A percentile compares a stretch with the other conserved stretches of the same genome.
Evolutionary conservation across 352 stramenopile genomes (phyloP).

Genomic region (Aphanomyces euteiches): DNA sequence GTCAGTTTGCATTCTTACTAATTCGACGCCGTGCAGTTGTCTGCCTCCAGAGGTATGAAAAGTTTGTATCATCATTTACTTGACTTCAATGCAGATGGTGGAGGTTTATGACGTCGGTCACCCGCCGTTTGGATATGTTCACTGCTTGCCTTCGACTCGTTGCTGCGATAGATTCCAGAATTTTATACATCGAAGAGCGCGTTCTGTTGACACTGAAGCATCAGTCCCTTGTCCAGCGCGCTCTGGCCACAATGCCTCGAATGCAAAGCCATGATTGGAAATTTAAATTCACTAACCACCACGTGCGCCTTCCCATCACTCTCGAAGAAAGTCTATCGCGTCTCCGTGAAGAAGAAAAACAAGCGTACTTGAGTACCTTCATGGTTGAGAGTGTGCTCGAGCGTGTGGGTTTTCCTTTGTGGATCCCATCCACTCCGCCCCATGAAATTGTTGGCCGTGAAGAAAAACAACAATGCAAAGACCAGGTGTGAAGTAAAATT

Average conservation of each 20-base stretch:
- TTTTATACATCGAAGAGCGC: constrained; percentile 24
- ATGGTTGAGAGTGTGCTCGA: constrained; percentile 21
- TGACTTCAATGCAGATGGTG: constrained; percentile 14
- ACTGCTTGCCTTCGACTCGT: constrained; percentile 3
- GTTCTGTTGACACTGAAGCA: constrained; percentile 5
- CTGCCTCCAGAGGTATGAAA: constrained; percentile 21
- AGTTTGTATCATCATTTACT: no score
- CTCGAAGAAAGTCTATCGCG: constrained; percentile 29
- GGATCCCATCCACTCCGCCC: constrained; percentile 16
- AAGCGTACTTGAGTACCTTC: constrained; percentile 28
- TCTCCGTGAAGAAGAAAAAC: constrained; percentile 28
- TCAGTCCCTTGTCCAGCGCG: neutral
- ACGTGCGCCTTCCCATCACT: constrained; percentile 16
- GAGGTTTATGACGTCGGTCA: neutral
- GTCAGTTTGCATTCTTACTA: neutral
- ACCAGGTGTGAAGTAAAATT: constrained; percentile 5
- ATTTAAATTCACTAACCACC: constrained; percentile 21
- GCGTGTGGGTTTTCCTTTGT: constrained; percentile 22
- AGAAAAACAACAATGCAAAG: constrained; percentile 19
- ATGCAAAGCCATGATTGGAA: constrained; percentile 12
- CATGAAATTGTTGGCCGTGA: constrained; percentile 29
- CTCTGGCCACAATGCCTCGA: neutral
- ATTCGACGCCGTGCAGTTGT: constrained; percentile 6
- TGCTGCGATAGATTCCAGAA: constrained; percentile 23
- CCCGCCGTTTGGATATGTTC: neutral